Conservation (phyloP, 2,329 filamentous ascomycete species). For the Xylariaceae sp. region DNA sequence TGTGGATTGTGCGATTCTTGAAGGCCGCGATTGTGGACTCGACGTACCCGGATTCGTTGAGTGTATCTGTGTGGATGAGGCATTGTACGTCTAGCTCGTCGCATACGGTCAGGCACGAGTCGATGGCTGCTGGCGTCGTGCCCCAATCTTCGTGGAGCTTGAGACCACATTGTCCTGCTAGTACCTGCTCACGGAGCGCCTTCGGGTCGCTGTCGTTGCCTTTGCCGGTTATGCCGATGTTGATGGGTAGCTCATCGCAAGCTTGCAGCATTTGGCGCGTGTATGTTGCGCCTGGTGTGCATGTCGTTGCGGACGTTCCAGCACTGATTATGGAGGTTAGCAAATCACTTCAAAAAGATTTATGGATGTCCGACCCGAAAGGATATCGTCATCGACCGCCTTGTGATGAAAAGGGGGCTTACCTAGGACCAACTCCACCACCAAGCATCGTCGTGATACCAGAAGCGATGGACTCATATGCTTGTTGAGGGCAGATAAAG, state of each 20-base stretch:
- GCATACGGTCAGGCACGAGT: slow-evolving; percentile 78
- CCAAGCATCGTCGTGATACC: slow-evolving; percentile 89
- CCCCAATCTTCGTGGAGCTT: slow-evolving; percentile 98
- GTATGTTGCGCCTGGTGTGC: slow-evolving; percentile 79
- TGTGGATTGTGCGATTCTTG: slow-evolving; percentile 85
- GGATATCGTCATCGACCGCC: too few relatives aligned
- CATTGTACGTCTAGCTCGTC: slow-evolving; percentile 91
- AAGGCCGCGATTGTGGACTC: slow-evolving; percentile 85
- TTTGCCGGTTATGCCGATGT: slow-evolving; percentile 88
- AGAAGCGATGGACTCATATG: slow-evolving; percentile 74
- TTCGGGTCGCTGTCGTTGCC: slow-evolving; percentile 75
- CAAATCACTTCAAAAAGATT: background rate
- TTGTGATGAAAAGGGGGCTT: slow-evolving; percentile 7
- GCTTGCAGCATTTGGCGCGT: slow-evolving; percentile 89
- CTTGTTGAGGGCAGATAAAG: slow-evolving; percentile 92
- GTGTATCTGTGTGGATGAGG: slow-evolving; percentile 90
- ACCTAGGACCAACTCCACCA: slow-evolving; percentile 88
- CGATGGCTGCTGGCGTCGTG: slow-evolving; percentile 83
- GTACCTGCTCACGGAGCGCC: slow-evolving; percentile 73
- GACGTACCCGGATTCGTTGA: slow-evolving; percentile 97
- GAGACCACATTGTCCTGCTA: slow-evolving; percentile 81
- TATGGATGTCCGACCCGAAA: too few relatives aligned
- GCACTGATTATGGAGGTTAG: slow-evolving; percentile 48
- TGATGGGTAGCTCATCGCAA: slow-evolving; percentile 74
- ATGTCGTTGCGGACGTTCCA: slow-evolving; percentile 87